Evolutionary conservation across 441 rosid genomes (phyloP).

Genomic region (Brassica balearica): DNA sequence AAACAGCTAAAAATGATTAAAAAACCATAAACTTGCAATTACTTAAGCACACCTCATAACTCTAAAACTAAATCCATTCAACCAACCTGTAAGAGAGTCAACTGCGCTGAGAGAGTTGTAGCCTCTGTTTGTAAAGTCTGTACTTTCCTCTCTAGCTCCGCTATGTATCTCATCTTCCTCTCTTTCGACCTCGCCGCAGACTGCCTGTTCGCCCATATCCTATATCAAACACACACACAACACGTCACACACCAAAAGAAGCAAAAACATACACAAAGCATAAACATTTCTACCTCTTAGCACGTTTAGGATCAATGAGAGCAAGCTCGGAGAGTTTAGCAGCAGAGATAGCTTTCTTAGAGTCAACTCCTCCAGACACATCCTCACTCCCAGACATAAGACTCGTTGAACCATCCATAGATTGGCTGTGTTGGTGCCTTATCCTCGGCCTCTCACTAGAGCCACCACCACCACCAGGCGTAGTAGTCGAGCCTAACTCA

Average conservation of each 20-base stretch:
- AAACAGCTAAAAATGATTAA: constrained; percentile 6
- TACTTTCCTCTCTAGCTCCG: constrained; percentile 96
- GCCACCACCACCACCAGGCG: constrained; percentile 44
- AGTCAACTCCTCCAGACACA: constrained; percentile 54
- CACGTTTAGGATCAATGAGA: constrained; percentile 97
- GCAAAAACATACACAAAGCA: not conserved
- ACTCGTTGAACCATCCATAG: constrained; percentile 91
- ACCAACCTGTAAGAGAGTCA: constrained; percentile 86
- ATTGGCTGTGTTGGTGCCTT: constrained; percentile 98
- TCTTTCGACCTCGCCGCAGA: constrained; percentile 99
- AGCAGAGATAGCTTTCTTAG: constrained; percentile 94
- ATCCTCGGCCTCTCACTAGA: constrained; percentile 73
- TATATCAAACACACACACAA: constrained; percentile 40
- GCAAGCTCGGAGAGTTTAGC: constrained; percentile 99
- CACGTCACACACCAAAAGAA: constrained; percentile 14
- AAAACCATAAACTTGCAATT: constrained; percentile 14
- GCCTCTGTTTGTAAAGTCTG: constrained; percentile 97
- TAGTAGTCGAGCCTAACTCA: constrained; percentile 35
- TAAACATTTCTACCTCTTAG: constrained; percentile 65
- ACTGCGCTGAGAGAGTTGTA: constrained; percentile 90
- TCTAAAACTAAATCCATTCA: not conserved
- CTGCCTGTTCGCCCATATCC: constrained; percentile 99
- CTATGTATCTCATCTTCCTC: constrained; percentile 97
- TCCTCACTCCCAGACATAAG: constrained; percentile 83
- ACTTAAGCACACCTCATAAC: not conserved